phyloP scores from a whole-genome alignment of 768 basidiomycete genomes.

The Lentinula lateritia region DNA sequence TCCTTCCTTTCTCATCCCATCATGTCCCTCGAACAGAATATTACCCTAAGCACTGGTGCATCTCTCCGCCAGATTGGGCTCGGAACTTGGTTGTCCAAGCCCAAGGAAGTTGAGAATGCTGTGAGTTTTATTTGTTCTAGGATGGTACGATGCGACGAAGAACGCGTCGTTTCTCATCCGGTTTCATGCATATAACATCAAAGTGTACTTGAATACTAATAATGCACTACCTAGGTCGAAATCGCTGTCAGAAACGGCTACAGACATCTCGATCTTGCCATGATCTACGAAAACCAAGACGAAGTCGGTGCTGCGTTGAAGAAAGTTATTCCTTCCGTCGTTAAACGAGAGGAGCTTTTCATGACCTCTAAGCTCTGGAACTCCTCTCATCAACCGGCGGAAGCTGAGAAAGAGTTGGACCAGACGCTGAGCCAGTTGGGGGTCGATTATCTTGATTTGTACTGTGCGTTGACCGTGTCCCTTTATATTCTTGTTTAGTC shows the following conservation, averaged over 20 bases:
- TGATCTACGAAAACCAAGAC: constrained; percentile 75
- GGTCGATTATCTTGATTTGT: constrained; percentile 75
- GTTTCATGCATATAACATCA: not conserved
- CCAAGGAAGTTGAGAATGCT: constrained; percentile 69
- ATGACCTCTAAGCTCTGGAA: constrained; percentile 87
- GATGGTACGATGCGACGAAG: not conserved
- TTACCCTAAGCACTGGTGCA: constrained; percentile 40
- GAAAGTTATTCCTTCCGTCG: constrained; percentile 71
- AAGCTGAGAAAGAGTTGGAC: constrained; percentile 71
- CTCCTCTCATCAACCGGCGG: constrained; percentile 55
- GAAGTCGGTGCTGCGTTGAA: constrained; percentile 72
- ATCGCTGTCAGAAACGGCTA: constrained; percentile 72
- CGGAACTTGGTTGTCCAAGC: constrained; percentile 77
- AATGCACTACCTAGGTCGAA: constrained; percentile 49
- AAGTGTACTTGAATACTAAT: constrained; percentile 1
- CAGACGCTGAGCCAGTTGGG: constrained; percentile 71
- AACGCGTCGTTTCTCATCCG: not conserved
- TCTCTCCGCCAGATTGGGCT: constrained; percentile 73
- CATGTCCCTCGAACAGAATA: constrained; percentile 38
- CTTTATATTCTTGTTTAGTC: not conserved
- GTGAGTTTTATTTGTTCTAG: constrained; percentile 30
- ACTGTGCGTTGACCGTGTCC: constrained; percentile 42
- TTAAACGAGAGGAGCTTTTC: constrained; percentile 76
- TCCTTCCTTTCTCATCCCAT: not conserved
- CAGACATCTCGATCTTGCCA: constrained; percentile 80